Percentiles rank a stretch among this genome's conserved stretches.
Evolutionary conservation across 2,329 filamentous ascomycete species (phyloP).

Genomic region (Neofusicoccum laricinum): DNA sequence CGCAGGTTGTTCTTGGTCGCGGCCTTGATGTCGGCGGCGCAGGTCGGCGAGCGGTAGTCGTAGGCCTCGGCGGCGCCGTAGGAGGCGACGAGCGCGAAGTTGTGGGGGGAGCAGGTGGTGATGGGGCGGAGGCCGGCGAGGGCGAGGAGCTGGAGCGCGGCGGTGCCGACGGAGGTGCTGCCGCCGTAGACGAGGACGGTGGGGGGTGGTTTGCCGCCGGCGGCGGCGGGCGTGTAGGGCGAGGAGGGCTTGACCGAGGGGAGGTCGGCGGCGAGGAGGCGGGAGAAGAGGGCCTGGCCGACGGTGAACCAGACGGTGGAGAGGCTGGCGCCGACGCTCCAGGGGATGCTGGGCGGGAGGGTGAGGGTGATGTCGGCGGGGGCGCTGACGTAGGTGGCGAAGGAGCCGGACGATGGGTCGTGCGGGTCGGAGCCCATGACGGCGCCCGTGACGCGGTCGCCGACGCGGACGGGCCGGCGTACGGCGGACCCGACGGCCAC

Average conservation of each 20-base stretch:
- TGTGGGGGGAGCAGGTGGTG: conserved; percentile 47
- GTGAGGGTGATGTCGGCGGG: background rate
- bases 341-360: background rate
- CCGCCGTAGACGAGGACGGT: conserved; percentile 47
- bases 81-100: background rate
- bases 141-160: conserved; percentile 43
- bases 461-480: background rate
- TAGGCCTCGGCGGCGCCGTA: background rate
- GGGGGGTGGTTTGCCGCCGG: too few species aligned
- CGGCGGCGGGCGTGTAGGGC: too few species aligned
- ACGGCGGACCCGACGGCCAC: background rate
- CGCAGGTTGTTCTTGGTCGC: conserved; percentile 34
- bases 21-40: conserved; percentile 30
- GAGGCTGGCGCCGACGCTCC: background rate
- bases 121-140: conserved; percentile 39
- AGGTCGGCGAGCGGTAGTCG: conserved; percentile 26
- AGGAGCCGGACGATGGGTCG: background rate
- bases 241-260: background rate
- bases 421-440: background rate
- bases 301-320: background rate
- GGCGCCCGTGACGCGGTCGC: background rate
- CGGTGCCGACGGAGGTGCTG: conserved; percentile 42
- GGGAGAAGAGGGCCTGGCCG: conserved; percentile 3
- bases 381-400: background rate
- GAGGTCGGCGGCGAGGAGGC: background rate